Evolutionary conservation across 2,329 filamentous ascomycete species (phyloP).

Genomic region (Didymosphaeria variabile): DNA sequence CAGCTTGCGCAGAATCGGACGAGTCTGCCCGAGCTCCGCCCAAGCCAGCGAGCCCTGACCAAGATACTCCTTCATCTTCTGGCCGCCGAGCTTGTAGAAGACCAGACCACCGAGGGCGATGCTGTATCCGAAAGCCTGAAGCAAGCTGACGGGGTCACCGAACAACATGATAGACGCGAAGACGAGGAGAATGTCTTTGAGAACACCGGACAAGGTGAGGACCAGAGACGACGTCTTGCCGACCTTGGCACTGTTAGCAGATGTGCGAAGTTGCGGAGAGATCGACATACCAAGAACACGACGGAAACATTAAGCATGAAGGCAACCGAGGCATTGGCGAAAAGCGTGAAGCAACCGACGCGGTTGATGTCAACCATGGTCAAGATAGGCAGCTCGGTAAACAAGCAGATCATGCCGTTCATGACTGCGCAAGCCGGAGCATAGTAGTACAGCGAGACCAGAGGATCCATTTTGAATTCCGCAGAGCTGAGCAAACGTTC

Average conservation of each 20-base stretch:
- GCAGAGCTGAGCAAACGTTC: slow-evolving; percentile 81
- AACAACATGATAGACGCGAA: slow-evolving; percentile 82
- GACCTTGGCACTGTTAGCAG: slow-evolving; percentile 64
- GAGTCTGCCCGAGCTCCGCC: slow-evolving; percentile 83
- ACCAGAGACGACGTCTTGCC: slow-evolving; percentile 88
- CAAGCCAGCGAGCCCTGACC: slow-evolving; percentile 77
- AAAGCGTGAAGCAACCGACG: slow-evolving; percentile 76
- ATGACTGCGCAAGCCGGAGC: slow-evolving; percentile 84
- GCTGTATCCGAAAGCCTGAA: slow-evolving; percentile 85
- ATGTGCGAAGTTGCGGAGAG: not conserved
- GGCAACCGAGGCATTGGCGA: slow-evolving; percentile 79
- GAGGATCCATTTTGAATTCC: slow-evolving; percentile 91
- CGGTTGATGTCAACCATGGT: slow-evolving; percentile 74
- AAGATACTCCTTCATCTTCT: slow-evolving; percentile 83
- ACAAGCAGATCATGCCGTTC: slow-evolving; percentile 77
- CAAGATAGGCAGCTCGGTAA: slow-evolving; percentile 77
- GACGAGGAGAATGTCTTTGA: slow-evolving; percentile 88
- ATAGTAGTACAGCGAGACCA: slow-evolving; percentile 91
- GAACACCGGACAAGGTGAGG: slow-evolving; percentile 85
- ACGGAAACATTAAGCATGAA: slow-evolving; percentile 87
- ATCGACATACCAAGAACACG: slow-evolving; percentile 77
- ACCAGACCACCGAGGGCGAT: slow-evolving; percentile 81
- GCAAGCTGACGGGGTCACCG: slow-evolving; percentile 75
- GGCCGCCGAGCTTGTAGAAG: slow-evolving; percentile 86
- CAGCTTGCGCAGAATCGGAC: slow-evolving; percentile 80